These are phyloP conservation scores for Nepenthes alata DNA, from an alignment of 179 eudicot genomes.

Conservation along the genomic window DNA sequence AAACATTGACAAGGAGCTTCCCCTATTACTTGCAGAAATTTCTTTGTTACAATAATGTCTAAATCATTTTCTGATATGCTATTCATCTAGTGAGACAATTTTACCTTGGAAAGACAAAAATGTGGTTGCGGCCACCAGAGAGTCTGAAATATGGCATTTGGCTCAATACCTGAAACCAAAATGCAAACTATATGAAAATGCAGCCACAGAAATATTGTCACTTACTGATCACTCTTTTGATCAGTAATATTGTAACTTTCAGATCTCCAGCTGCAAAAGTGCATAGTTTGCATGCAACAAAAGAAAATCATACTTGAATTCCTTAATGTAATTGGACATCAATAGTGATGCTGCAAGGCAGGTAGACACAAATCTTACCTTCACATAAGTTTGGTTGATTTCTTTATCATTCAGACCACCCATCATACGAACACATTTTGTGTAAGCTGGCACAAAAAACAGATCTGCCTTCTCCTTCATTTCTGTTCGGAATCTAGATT, in stretches of 20 bases:
- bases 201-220: neutral
- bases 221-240: neutral
- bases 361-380: slow-evolving; percentile 28
- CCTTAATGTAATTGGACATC: no score
- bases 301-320: neutral
- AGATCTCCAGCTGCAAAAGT: slow-evolving; percentile 1
- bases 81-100: neutral
- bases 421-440: slow-evolving; percentile 85
- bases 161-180: slow-evolving; percentile 71
- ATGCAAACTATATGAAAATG: slow-evolving; percentile 6
- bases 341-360: neutral
- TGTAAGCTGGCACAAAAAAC: slow-evolving; percentile 80
- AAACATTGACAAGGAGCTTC: neutral
- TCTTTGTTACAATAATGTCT: neutral
- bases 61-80: neutral
- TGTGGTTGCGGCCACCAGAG: slow-evolving; percentile 87
- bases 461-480: slow-evolving; percentile 78
- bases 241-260: neutral
- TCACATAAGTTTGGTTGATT: slow-evolving; percentile 76
- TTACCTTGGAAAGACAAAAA: slow-evolving; percentile 91
- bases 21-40: neutral
- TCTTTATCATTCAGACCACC: slow-evolving; percentile 91
- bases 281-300: neutral
- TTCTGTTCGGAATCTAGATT: slow-evolving; percentile 63
- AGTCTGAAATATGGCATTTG: slow-evolving; percentile 95